Base-by-base conservation (phyloP, 768 basidiomycete genomes). In the Naganishia onofrii region DNA sequence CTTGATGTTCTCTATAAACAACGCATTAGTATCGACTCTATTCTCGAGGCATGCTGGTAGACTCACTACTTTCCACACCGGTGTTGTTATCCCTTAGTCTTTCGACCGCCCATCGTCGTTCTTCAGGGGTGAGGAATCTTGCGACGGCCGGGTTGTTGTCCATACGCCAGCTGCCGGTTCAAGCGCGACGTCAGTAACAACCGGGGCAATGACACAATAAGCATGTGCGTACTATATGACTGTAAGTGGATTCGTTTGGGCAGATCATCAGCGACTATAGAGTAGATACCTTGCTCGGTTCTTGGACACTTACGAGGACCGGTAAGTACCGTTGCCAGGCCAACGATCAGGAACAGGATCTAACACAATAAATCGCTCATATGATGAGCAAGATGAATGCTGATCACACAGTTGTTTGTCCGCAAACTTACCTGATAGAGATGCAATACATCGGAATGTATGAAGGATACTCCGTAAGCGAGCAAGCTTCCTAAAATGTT, bases 261-360 rank as follows among this genome's bases (percentile, higher is more conserved):
- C 23, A 4, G 26, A 52, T 52, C 8, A 26, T 29, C 54, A 29
- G 54, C 29, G 29, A 55, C 23, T 17, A 52, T 5, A 4, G 7
- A 7, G 26, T 7, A 52, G 7, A 21, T 26, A 52, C 5, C 19
- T 17, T 52, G 54, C 2, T 26, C 54, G 51, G 5, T 7, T 52
- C 21, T 32, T 6, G 2, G 10, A 5, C 31, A 57, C 56, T 57
- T 31, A 51, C 82, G 69, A 3, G 83, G 83, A 29, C 82, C 81
- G 46, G 78, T 80, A 29, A 79, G 77, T 23, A 84, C 75, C 8
- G 84, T 84, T 26, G 83, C 70, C 0, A 82, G 71, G 4, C 84
- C 84, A 58, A 83, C 82, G 75, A 84, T 83, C 6, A 85, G 76
- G 75, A 85, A 85, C 15, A 85, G 83, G 32, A 79, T 78, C 58